A percentile compares a stretch with the other conserved stretches of the same genome.
Evolutionary conservation across 2,329 filamentous ascomycete species (phyloP).

Genomic region (Sphaerulina populicola): DNA sequence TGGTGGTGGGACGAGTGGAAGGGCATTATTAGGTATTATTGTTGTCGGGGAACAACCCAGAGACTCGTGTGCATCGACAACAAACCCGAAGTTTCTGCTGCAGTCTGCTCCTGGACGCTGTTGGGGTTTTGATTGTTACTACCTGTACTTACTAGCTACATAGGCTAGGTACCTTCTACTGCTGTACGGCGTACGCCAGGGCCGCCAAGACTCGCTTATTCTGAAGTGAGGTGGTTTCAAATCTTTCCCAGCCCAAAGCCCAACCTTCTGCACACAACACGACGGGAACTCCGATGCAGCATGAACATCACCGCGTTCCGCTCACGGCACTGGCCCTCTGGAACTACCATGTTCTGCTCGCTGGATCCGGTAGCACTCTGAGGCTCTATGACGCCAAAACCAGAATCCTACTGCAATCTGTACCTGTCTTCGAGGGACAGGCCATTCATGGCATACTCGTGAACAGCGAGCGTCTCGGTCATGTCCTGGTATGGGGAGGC

Average conservation of each 20-base stretch:
- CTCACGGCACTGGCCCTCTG: conserved; percentile 40
- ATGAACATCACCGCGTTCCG: conserved; percentile 33
- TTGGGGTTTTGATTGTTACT: too few relatives aligned
- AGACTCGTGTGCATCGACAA: too few relatives aligned
- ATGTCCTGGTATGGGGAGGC: conserved; percentile 62
- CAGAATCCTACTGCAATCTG: conserved; percentile 29
- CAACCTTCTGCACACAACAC: neutral
- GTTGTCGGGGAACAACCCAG: too few relatives aligned
- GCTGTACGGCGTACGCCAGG: too few relatives aligned
- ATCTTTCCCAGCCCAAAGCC: too few relatives aligned
- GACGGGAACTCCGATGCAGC: conserved; percentile 20
- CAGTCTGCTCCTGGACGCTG: too few relatives aligned
- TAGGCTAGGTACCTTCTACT: too few relatives aligned
- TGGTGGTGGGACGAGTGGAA: conserved; percentile 2
- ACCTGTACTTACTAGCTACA: too few relatives aligned
- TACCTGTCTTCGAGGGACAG: conserved; percentile 56
- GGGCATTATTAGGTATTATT: neutral
- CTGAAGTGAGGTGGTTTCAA: too few relatives aligned
- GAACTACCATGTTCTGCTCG: conserved; percentile 32
- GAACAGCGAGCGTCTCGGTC: conserved; percentile 22
- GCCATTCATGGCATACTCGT: conserved; percentile 65
- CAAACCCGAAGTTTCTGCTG: too few relatives aligned
- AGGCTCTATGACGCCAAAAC: conserved; percentile 32
- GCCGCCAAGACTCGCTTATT: too few relatives aligned
- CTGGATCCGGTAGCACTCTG: conserved; percentile 39